These are phyloP conservation scores for Rhododendron vialii DNA, from an alignment of 148 eudicot species.

Conservation along the genomic window DNA sequence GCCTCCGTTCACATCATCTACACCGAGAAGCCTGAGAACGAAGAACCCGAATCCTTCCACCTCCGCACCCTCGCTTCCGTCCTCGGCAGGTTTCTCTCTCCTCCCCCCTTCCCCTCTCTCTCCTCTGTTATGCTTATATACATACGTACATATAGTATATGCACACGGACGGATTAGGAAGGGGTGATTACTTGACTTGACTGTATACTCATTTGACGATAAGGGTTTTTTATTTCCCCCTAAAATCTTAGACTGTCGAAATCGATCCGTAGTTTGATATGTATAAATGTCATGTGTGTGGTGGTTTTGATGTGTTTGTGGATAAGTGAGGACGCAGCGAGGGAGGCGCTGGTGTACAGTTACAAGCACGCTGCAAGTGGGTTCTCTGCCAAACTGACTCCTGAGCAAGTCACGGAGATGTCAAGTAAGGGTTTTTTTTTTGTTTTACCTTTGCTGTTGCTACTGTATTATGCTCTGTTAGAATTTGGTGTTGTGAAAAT, in stretches of 20 bases:
- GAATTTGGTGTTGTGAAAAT: neutral
- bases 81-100: constrained; percentile 40
- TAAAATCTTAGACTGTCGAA: neutral
- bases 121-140: neutral
- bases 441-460: constrained; percentile 15
- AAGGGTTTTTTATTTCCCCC: neutral
- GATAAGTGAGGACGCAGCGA: constrained; percentile 49
- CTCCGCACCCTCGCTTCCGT: constrained; percentile 52
- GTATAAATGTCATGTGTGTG: neutral
- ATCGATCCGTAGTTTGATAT: neutral
- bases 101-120: neutral
- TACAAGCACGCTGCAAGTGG: constrained; percentile 64
- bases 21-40: constrained; percentile 52
- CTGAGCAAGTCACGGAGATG: constrained; percentile 44
- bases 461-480: constrained; percentile 10
- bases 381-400: constrained; percentile 58
- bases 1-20: constrained; percentile 61
- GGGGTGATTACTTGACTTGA: neutral
- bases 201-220: neutral
- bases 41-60: constrained; percentile 54
- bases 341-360: constrained; percentile 35
- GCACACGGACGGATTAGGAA: neutral
- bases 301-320: constrained; percentile 3
- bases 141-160: neutral
- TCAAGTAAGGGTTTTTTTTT: constrained; percentile 26